Base-by-base conservation (phyloP, 495 filamentous ascomycete species). In the Penicillium diatomitis region DNA sequence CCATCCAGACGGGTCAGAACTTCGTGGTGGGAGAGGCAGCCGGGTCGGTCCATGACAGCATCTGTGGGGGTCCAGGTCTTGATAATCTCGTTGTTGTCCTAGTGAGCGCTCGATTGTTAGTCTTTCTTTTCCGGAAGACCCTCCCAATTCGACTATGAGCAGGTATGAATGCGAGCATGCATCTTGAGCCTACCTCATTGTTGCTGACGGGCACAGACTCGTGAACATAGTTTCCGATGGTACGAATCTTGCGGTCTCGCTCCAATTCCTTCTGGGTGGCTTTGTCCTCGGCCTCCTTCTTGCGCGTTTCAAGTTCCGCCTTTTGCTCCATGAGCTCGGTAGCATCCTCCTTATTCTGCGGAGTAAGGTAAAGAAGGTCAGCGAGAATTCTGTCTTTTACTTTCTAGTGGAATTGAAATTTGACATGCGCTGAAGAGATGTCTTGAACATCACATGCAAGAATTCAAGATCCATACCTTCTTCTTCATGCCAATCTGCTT, bases 221-320 rank as follows among this genome's bases (percentile, higher is more conserved):
- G 68, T 97, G 90, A 28, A 98, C 91, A 62, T 92, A 81, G 63
- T 98, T 98, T 39, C 92, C 92, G 56, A 98, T 85, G 0, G 79
- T 82, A 61, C 84, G 87, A 55, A 91, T 77, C 72, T 91, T 95
- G 54, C 69, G 74, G 55, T 83, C 79, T 45, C 96, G 71, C 44
- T 80, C 69, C 20, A 68, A 60, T 49, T 92, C 85, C 65, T 95
- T 94, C 62, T 84, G 78, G 8, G 72, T 67, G 2, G 88, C 90
- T 36, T 74, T 66, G 40, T 86, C 80, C 57, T 91, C 81, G 27
- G 90, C 74, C 6, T 76, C 76, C 69, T 87, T 87, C 68, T 92
- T 94, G 60, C 84, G 73, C 59, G 85, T 82, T 62, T 90, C 84
- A 28, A 97, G 70, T 0, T 77, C 76, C 32, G 73, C 73, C 65